Evolutionary conservation across 352 stramenopile genomes (phyloP).

Genomic region (Phytopythium helicoides): DNA sequence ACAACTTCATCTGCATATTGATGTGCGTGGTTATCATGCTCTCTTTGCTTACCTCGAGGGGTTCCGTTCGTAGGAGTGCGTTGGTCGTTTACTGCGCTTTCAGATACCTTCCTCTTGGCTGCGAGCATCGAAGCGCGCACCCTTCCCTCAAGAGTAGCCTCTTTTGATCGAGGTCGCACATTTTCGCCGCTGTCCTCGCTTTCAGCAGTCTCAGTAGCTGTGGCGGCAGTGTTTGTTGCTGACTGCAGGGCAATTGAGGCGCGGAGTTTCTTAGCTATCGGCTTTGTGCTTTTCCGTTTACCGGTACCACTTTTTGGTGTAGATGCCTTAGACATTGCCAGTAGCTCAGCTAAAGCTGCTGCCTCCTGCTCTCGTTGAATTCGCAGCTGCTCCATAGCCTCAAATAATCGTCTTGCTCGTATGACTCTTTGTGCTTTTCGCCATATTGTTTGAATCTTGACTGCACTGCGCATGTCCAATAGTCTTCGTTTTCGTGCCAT

Average conservation of each 20-base stretch:
- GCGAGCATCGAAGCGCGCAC: conserved; percentile 11
- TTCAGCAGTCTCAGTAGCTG: background rate
- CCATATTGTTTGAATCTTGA: conserved; percentile 70
- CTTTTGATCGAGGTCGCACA: background rate
- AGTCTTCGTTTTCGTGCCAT: conserved; percentile 53
- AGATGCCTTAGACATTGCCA: background rate
- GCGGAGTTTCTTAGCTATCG: background rate
- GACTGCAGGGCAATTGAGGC: conserved; percentile 1
- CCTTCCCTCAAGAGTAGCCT: background rate
- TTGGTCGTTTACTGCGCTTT: background rate
- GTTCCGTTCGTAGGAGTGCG: conserved; percentile 4
- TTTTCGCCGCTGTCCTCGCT: background rate
- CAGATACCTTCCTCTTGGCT: conserved; percentile 16
- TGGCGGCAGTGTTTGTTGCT: background rate
- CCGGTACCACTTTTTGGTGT: conserved; percentile 9
- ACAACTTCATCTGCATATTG: conserved; percentile 42
- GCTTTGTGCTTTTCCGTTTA: conserved; percentile 9
- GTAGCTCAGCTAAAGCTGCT: conserved; percentile 21
- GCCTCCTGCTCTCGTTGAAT: conserved; percentile 41
- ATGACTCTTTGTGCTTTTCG: conserved; percentile 41
- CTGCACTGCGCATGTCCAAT: conserved; percentile 37
- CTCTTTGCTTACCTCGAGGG: conserved; percentile 6
- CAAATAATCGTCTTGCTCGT: conserved; percentile 33
- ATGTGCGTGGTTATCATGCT: background rate
- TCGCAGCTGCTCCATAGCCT: conserved; percentile 41